A percentile compares a stretch with the other conserved stretches of the same genome.
Evolutionary conservation across 2,329 filamentous ascomycete species (phyloP).

Genomic region (Blastomyces percursus): DNA sequence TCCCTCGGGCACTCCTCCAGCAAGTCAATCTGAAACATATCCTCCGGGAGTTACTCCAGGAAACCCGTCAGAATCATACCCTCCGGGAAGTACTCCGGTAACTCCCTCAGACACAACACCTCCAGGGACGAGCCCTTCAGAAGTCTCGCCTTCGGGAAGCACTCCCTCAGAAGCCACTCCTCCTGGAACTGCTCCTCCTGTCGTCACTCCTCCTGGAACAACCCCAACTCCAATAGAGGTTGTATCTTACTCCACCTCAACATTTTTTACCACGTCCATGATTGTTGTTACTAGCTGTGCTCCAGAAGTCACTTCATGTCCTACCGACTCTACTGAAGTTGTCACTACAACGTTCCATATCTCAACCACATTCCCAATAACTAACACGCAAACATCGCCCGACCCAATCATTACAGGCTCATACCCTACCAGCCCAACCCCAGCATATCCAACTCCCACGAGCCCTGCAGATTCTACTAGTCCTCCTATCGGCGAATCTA

Average conservation of each 20-base stretch:
- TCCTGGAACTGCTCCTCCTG: conserved; percentile 11
- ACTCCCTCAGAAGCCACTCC: background rate
- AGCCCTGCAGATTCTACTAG: conserved; percentile 1
- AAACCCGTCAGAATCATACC: background rate
- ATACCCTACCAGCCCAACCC: background rate
- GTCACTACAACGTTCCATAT: conserved; percentile 46
- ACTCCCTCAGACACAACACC: background rate
- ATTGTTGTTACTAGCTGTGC: conserved; percentile 33
- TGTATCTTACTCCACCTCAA: conserved; percentile 24
- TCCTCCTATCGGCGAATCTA: conserved; percentile 11
- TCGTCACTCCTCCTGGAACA: background rate
- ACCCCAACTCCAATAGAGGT: conserved; percentile 33
- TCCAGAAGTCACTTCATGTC: conserved; percentile 39
- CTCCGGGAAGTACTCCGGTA: background rate
- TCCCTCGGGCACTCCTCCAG: background rate
- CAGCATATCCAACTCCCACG: conserved; percentile 5
- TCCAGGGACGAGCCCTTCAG: background rate
- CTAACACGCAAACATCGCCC: conserved; percentile 13
- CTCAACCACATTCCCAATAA: conserved; percentile 49
- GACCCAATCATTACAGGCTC: background rate
- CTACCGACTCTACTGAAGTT: conserved; percentile 39
- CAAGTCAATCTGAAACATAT: background rate
- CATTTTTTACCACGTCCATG: conserved; percentile 28
- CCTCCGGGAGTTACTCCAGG: background rate
- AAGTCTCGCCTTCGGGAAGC: background rate